Evolutionary conservation across 1,284 basidiomycete genomes (phyloP), one percentile per base, ranked within the genome.

Genomic region (Austroboletus olivaceoglutinosus): DNA sequence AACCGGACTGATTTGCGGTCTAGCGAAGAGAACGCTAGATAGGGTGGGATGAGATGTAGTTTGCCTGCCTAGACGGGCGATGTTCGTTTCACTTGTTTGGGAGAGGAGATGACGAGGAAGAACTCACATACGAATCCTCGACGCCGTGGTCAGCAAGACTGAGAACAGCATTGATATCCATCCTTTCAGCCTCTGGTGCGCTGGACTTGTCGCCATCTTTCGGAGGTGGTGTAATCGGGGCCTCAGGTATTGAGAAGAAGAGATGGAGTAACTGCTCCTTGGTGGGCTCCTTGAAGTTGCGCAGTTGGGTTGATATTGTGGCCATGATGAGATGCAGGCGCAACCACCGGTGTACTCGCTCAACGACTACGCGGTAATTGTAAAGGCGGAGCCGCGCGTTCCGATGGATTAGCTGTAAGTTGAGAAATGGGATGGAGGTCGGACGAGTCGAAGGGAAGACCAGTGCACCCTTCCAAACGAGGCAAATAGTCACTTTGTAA

Each of bases 1-100:
- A 95, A 93, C 41, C 89, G 82, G 54, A 95, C 94, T 23, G 91
- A 94, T 64, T 93, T 91, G 65, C 90, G 86, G 68, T 98, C 96
- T 36, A 97, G 75, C 10, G 93, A 97, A 25, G 86, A 77, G 72
- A 99, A 99, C 48, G 91, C 86, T 12, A 99, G 77, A 71, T 93
- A 99, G 1, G 93, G 92, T 22, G 92, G 84, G 43, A 97, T 81
- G 36, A 99, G 78, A 60, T 95, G 83, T 41, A 99, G 75, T 64
- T 93, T 91, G 44, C 97, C 97, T 42, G 92, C 88, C 94, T 97
- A 61, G 18, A 50, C 34, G 13, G 16, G 38, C 19, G 7, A 45
- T 6, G 18, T 33, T 48, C 16, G 33, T 48, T 49, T 29, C 39
- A 10, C 44, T 12, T 10, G 10, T 46, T 21, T 3, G 10, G 16